Evolutionary conservation across 192 early-diverging fungal species (phyloP), one percentile per base, ranked within the genome.

Genomic region (Podochytrium sp.): DNA sequence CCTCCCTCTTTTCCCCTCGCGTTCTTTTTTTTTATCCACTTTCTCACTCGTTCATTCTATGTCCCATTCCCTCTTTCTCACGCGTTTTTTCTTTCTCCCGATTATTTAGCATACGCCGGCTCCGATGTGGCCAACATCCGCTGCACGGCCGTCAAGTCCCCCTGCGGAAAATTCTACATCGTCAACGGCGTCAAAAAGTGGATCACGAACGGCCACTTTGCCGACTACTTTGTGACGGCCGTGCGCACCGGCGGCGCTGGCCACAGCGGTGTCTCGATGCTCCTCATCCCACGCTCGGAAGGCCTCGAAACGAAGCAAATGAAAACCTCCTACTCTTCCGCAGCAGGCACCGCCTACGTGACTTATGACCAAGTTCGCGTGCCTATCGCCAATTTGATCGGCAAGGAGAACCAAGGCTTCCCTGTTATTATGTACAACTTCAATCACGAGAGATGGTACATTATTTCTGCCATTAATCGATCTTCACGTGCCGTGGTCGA

Each of bases 361-460:
- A 81, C 70, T 20, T 90, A 38, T 27, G 60, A 62, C 60, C 32
- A 62, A 20, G 90, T 91, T 53, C 89, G 90, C 72, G 90, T 91
- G 6, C 90, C 89, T 30, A 87, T 85, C 37, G 89, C 90, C 65
- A 90, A 91, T 70, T 61, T 91, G 49, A 76, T 91, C 41, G 90
- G 90, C 35, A 79, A 78, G 69, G 89, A 90, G 79, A 82, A 82
- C 40, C 58, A 82, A 59, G 90, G 90, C 27, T 89, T 91, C 83
- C 85, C 81, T 55, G 90, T 91, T 25, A 86, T 90, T 74, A 83
- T 91, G 81, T 83, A 71, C 67, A 91, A 91, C 79, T 91, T 91
- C 76, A 91, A 91, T 77, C 89, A 91, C 59, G 89, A 91, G 50
- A 81, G 89, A 34, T 91, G 89, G 88, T 73, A 74, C 37, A 90